These are phyloP conservation scores for Lactarius pseudohatsudake DNA, from an alignment of 768 basidiomycete species.

Conservation along the genomic window DNA sequence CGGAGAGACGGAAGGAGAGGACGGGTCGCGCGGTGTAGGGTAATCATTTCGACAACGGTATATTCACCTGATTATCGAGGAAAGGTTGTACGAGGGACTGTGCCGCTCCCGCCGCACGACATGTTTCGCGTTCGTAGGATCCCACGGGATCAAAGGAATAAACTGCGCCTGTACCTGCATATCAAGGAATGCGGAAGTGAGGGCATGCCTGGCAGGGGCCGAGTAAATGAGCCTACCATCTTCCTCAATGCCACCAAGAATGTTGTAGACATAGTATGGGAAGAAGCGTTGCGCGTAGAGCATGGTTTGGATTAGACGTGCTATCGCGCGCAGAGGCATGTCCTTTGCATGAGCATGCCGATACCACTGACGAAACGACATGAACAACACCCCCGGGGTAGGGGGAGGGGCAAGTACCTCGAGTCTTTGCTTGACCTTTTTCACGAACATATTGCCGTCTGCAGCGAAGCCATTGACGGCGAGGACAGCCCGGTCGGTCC, in stretches of 20 bases:
- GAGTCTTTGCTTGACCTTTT: conserved; percentile 90
- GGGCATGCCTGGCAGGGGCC: conserved; percentile 15
- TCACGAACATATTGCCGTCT: conserved; percentile 97
- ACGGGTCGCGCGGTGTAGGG: background rate
- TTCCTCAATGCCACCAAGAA: conserved; percentile 93
- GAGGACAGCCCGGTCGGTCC: conserved; percentile 89
- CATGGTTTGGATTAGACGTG: conserved; percentile 98
- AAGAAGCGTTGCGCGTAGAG: conserved; percentile 95
- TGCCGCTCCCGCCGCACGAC: conserved; percentile 96
- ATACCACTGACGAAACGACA: conserved; percentile 72
- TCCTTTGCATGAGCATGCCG: conserved; percentile 95
- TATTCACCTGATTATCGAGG: conserved; percentile 93
- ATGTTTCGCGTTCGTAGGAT: conserved; percentile 95
- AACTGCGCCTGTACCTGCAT: conserved; percentile 86
- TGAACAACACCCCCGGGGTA: background rate
- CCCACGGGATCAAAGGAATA: conserved; percentile 99
- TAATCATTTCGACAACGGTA: conserved; percentile 8
- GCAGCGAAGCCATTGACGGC: conserved; percentile 98
- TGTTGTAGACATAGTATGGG: conserved; percentile 97
- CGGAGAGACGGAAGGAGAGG: conserved; percentile 9
- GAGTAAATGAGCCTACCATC: conserved; percentile 62
- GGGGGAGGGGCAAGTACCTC: conserved; percentile 54
- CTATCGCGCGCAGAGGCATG: conserved; percentile 95
- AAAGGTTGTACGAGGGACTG: conserved; percentile 94
- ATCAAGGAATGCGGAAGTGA: conserved; percentile 17